Base-by-base conservation (phyloP, 257 asterid species). In the Anisodus tanguticus region DNA sequence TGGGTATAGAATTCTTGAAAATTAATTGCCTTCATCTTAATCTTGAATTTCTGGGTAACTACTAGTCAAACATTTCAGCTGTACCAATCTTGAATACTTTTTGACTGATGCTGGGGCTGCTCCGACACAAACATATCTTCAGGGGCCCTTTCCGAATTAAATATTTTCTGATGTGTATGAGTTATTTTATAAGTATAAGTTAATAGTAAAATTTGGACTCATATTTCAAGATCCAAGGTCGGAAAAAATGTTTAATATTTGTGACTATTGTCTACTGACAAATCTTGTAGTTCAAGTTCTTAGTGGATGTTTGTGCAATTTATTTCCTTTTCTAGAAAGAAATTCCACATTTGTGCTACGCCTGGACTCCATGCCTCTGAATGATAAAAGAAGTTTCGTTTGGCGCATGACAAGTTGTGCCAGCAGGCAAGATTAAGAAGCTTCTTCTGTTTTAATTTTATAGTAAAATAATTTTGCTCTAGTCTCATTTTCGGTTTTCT, bases 61-160 rank as follows among this genome's bases (percentile, higher is more conserved):
- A 51, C 13, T 0, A 26, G 63, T 76, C 81, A 76, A 51, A 76
- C 0, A 12, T 76, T 51, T 13, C 81, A 6, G 64, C 81, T 76
- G 17, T 22, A 51, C 81, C 63, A 76, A 76, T 51, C 15, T 76
- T 76, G 81, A 76, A 12, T 51, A 51, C 81, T 26, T 76, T 76
- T 76, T 13, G 63, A 76, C 81, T 76, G 5, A 12, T 76, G 26
- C 8, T 11, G 19, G 79, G 80, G 60, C 80, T 74, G 60, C 80
- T 74, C 60, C 39, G 9, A 3, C 15, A 51, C 6, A 76, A 26
- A 51, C 60, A 76, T 51, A 51, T 51, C 63, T 76, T 76, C 81
- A 49, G n/a, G 62, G 60, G 22, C 0, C 43, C 22, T 74, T 49
- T 49, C 5, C 3, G 13, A 76, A 22, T 76, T 76, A 12, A 51